These are phyloP conservation scores for Carex pumila DNA, from an alignment of 176 grass and related monocot species.

Conservation along the genomic window DNA sequence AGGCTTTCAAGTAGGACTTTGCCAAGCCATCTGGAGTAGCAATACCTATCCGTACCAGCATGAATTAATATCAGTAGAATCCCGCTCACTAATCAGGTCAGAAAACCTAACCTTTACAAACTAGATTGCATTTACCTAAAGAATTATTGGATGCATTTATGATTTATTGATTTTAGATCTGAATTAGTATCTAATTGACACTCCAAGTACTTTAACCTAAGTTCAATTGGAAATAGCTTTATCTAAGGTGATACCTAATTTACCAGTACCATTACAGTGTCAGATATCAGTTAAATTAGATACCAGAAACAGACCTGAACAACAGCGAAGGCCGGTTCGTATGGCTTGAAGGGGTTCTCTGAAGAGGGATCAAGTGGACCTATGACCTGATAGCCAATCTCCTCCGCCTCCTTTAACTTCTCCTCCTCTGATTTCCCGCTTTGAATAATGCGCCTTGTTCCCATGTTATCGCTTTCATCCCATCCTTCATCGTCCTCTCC, in stretches of 20 bases:
- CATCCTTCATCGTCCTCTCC: conserved; percentile 42
- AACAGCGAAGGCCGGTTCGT: conserved; percentile 68
- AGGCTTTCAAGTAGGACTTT: neutral
- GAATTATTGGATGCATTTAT: neutral
- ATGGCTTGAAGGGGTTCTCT: conserved; percentile 91
- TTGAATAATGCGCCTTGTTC: conserved; percentile 36
- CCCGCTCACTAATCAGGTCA: neutral
- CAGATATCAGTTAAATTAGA: neutral
- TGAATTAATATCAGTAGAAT: neutral
- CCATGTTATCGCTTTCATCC: conserved; percentile 26
- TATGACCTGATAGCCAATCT: conserved; percentile 74
- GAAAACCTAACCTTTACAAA: neutral
- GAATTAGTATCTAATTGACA: neutral
- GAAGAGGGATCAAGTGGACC: conserved; percentile 48
- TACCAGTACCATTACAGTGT: neutral
- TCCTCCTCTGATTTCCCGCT: conserved; percentile 90
- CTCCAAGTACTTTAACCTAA: neutral
- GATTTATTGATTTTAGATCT: neutral
- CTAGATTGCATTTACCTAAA: neutral
- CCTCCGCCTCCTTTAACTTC: conserved; percentile 57
- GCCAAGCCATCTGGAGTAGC: neutral
- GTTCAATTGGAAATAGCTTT: neutral
- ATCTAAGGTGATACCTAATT: neutral
- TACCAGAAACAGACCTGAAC: conserved; percentile 45
- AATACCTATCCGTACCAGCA: neutral